phyloP scores from a whole-genome alignment of 2,329 filamentous ascomycete species.

The Oidium heveae region DNA sequence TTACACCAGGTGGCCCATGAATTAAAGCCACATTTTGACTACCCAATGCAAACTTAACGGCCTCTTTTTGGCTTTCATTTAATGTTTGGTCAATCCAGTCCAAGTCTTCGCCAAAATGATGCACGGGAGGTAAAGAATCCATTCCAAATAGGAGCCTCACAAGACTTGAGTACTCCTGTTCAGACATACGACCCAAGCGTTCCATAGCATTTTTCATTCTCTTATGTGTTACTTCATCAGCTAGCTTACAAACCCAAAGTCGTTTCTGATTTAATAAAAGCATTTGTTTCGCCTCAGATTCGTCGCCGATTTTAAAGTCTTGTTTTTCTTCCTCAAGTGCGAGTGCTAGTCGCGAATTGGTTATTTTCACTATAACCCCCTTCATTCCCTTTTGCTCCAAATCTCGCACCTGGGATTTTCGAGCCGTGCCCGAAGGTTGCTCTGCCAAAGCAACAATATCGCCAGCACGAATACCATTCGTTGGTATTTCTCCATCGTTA shows the following conservation, averaged over 20 bases:
- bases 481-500: conserved; percentile 29
- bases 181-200: conserved; percentile 29
- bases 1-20: conserved; percentile 68
- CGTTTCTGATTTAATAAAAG: conserved; percentile 16
- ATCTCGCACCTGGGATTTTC: conserved; percentile 41
- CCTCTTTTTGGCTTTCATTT: conserved; percentile 42
- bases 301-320: conserved; percentile 18
- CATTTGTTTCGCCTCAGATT: conserved; percentile 30
- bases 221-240: conserved; percentile 41
- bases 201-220: conserved; percentile 39
- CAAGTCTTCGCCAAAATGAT: conserved; percentile 21
- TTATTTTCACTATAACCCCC: conserved; percentile 44
- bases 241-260: conserved; percentile 40
- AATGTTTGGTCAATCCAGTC: conserved; percentile 36
- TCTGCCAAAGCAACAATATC: conserved; percentile 58
- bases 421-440: conserved; percentile 38
- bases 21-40: conserved; percentile 68
- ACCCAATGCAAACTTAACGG: conserved; percentile 58
- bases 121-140: conserved; percentile 24
- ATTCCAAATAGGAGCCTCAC: conserved; percentile 37
- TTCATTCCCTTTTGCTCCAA: conserved; percentile 40
- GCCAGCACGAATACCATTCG: conserved; percentile 51
- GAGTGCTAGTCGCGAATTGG: conserved; percentile 32
- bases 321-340: conserved; percentile 39
- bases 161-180: conserved; percentile 32